Evolutionary conservation across 1,284 basidiomycete genomes (phyloP), one percentile per base, ranked within the genome.

Genomic region (Marasmius tenuissimus): DNA sequence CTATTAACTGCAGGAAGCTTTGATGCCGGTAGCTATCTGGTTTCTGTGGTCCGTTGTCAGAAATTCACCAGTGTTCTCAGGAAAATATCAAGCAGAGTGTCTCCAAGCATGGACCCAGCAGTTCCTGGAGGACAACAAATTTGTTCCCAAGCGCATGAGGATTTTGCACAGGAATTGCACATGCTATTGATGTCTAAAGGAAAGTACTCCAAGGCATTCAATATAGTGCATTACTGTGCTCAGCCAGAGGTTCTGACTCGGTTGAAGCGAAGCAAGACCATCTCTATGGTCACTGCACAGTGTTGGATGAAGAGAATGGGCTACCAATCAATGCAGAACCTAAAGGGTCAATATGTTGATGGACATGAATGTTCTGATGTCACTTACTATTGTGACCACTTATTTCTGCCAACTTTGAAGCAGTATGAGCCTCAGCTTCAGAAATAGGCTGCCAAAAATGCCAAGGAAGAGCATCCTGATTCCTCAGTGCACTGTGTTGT

Each of bases 301-400:
- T 4, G 34, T 12, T 63, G 60, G 20, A 52, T 63, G 14, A 52
- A 62, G 14, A 27, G 22, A 0, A 38, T 62, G n/a, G 52, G 58
- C 14, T 63, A 22, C 33, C 22, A 45, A 16, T 63, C 50, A 22
- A 3, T 53, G 5, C 6, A 34, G 22, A 38, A 65, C n/a, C 58
- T 49, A 49, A 72, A 70, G 45, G 72, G 72, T 5, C 70, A 70
- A 48, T 72, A 71, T 61, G 60, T 58, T 0, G 67, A 72, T 67
- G 69, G 71, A 0, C 70, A 73, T 62, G 65, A 73, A 49, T 38
- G 65, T 4, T 64, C 64, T 0, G 71, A 73, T 63, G 68, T 72
- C 10, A 66, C 69, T 1, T 37, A 18, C 4, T 69, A 72, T 40
- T 57, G 66, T 1, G 51, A 71, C 4, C 18, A 66, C 0, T 40